Evolutionary conservation across 176 grass and related monocot genomes (phyloP), one percentile per base, ranked within the genome.

Genomic region (Puccinellia tenuiflora): DNA sequence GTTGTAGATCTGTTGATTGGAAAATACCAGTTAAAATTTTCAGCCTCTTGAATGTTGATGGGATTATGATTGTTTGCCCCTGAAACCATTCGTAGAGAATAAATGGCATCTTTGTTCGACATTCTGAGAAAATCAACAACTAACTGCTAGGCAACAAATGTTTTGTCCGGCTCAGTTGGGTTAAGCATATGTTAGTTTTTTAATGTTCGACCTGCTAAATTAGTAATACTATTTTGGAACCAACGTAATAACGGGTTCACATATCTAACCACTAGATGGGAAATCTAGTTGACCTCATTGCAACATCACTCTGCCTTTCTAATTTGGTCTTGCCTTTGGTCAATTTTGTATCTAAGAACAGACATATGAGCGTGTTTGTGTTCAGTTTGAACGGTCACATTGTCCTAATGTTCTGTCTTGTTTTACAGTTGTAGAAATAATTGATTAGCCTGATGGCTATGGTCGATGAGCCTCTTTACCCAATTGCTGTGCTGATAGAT

Each of bases 401-500:
- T 10, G 42, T 45, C 16, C 66, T 79, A 71, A 64, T 35, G 30
- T 66, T 33, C 31, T 68, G 18, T 75, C 55, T 70, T 48, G 10
- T 70, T 56, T 24, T 73, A 12, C 64, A 78, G 42, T 45, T 82
- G 63, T 73, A 82, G 67, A 66, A 72, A 43, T 54, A 11, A 34
- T 76, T 1, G 37, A 65, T 73, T 79, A 77, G 67, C n/a, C 52
- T 40, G 20, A 97, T 98, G 95, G 96, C 96, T 59, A 88, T 83
- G 83, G 78, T 86, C 7, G 92, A 95, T 43, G 92, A 93, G 47
- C 90, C 92, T 45, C 73, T 98, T 43, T 98, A 98, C 39, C 96
- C 96, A 40, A 95, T 95, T 18, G 96, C 92, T 34, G 80, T 98
- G 26, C 85, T 95, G 68, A 98, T 98, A 50, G 96, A 98, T 35